phyloP scores from a whole-genome alignment of 805 yeast genomes.

The Candida michaelii region DNA sequence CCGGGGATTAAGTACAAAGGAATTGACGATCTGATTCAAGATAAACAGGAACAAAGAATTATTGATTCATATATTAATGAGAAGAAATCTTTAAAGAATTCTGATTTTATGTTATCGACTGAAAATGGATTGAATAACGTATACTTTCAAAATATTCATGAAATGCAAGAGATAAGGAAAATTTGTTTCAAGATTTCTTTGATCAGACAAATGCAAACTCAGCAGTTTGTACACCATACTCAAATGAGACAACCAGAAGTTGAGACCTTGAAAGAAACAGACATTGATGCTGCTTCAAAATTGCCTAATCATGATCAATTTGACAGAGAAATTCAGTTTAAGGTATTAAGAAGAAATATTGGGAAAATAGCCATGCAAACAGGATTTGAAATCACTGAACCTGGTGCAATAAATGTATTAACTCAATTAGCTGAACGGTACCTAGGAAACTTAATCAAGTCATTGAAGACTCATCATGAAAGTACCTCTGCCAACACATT shows the following conservation, averaged over 20 bases:
- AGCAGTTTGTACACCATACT: conserved; percentile 69
- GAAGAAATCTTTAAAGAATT: conserved; percentile 22
- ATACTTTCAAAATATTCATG: conserved; percentile 63
- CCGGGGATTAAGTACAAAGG: conserved; percentile 66
- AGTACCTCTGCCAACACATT: conserved; percentile 50
- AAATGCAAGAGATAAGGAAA: conserved; percentile 86
- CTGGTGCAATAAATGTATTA: conserved; percentile 71
- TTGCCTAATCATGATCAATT: conserved; percentile 65
- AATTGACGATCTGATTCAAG: conserved; percentile 42
- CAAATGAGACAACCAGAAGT: conserved; percentile 71
- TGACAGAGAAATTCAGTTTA: conserved; percentile 59
- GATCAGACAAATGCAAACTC: conserved; percentile 88
- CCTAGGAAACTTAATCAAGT: conserved; percentile 67
- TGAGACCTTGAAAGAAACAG: conserved; percentile 60
- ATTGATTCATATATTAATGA: conserved; percentile 31
- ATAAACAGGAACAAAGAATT: conserved; percentile 32
- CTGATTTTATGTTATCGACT: conserved; percentile 33
- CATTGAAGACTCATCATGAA: conserved; percentile 71
- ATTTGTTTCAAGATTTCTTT: conserved; percentile 85
- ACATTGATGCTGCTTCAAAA: conserved; percentile 81
- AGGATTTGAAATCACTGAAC: conserved; percentile 85
- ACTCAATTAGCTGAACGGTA: conserved; percentile 84
- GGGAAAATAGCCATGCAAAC: conserved; percentile 84
- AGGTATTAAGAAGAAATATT: conserved; percentile 65
- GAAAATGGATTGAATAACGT: conserved; percentile 60